phyloP scores from a whole-genome alignment of 331 rosid species.

The Telfairia occidentalis region DNA sequence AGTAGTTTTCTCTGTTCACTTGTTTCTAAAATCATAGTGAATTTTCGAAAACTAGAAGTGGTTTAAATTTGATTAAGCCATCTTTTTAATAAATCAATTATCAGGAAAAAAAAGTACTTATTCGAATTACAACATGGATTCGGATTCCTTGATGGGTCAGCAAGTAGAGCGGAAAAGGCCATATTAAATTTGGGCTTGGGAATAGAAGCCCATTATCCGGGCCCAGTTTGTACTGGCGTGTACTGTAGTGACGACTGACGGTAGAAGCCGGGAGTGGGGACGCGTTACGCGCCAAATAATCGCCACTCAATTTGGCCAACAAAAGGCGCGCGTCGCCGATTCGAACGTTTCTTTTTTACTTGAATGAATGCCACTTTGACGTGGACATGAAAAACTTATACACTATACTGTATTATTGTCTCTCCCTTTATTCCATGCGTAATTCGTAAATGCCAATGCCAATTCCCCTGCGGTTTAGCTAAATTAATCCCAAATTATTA shows the following conservation, averaged over 20 bases:
- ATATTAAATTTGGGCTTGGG: background rate
- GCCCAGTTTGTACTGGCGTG: background rate
- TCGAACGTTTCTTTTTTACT: conserved; percentile 2
- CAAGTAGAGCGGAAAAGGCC: background rate
- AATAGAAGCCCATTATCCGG: background rate
- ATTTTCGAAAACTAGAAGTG: too few species aligned
- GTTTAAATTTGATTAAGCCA: too few species aligned
- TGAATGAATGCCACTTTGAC: background rate
- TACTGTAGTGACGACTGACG: too few species aligned
- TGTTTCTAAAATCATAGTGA: too few species aligned
- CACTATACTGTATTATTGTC: background rate
- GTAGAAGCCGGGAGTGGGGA: background rate
- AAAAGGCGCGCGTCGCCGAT: conserved; percentile 25
- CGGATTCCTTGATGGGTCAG: background rate
- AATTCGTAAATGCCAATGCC: background rate
- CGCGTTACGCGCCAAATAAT: conserved; percentile 18
- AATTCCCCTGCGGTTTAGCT: background rate
- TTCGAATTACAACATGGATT: background rate
- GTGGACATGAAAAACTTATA: background rate
- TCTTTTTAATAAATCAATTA: too few species aligned
- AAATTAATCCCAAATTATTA: background rate
- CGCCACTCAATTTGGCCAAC: conserved; percentile 2
- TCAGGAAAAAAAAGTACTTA: too few species aligned
- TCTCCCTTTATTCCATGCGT: background rate
- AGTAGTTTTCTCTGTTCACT: background rate